Evolutionary conservation across 257 asterid genomes (phyloP).

Genomic region (Scutellaria baicalensis): DNA sequence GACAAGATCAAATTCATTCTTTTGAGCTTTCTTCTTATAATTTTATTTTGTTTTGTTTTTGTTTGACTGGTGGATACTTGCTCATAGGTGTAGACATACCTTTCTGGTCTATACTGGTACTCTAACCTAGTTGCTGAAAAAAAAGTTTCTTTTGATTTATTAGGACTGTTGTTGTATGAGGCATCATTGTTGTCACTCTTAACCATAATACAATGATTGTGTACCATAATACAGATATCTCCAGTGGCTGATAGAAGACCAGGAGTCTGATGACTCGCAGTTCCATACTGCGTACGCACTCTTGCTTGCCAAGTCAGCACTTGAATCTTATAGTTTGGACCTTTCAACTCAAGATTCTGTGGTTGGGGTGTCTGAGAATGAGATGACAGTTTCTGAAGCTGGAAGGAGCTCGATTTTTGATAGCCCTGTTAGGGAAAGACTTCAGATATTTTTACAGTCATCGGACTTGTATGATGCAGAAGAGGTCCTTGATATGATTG

Average conservation of each 20-base stretch:
- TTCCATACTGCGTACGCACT: conserved; percentile 84
- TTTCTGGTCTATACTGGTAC: background rate
- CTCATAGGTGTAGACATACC: background rate
- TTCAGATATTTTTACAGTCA: conserved; percentile 77
- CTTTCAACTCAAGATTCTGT: conserved; percentile 34
- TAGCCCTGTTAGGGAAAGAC: conserved; percentile 73
- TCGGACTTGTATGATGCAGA: conserved; percentile 87
- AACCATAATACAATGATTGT: background rate
- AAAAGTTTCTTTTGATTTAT: conserved; percentile 2
- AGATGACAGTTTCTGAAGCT: conserved; percentile 25
- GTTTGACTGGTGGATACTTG: background rate
- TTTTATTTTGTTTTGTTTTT: too few species aligned
- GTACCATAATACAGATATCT: conserved; percentile 60
- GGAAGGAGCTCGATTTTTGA: conserved; percentile 53
- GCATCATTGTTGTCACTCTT: conserved; percentile 2
- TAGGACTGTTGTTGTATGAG: background rate
- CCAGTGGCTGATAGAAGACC: conserved; percentile 97
- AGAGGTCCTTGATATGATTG: conserved; percentile 82
- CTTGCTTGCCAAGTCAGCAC: conserved; percentile 86
- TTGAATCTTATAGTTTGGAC: conserved; percentile 51
- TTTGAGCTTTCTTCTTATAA: background rate
- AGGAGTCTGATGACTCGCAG: conserved; percentile 63
- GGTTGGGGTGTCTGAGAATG: conserved; percentile 22
- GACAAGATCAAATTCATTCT: background rate
- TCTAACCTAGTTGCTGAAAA: background rate